Percentiles rank a stretch among this genome's conserved stretches.
These are phyloP conservation scores for Paraglomus occultum DNA, from an alignment of 192 early-diverging fungal genomes.

Conservation along the genomic window DNA sequence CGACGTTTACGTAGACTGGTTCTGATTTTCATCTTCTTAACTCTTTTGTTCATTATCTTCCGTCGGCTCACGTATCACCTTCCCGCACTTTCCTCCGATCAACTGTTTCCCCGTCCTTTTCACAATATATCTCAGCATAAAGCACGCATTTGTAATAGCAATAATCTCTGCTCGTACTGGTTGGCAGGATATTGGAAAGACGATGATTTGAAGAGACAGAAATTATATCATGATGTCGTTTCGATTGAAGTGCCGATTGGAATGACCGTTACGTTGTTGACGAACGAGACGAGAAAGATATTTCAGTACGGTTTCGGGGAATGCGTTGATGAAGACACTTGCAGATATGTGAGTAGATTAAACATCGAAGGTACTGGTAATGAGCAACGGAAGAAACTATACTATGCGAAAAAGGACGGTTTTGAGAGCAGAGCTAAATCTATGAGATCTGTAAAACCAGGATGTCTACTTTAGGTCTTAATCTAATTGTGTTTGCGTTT, in stretches of 20 bases:
- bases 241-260: conserved; percentile 36
- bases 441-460: background rate
- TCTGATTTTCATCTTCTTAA: too few relatives aligned
- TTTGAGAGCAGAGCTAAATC: background rate
- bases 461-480: background rate
- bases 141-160: background rate
- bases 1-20: too few relatives aligned
- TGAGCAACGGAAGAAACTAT: background rate
- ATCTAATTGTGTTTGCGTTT: background rate
- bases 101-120: too few relatives aligned
- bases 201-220: conserved; percentile 29
- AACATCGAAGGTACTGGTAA: conserved; percentile 29
- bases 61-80: too few relatives aligned
- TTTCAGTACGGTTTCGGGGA: conserved; percentile 29
- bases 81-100: too few relatives aligned
- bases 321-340: conserved; percentile 26
- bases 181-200: conserved; percentile 25
- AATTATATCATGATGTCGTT: conserved; percentile 30
- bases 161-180: background rate
- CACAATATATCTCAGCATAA: background rate
- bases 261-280: conserved; percentile 25
- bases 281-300: background rate
- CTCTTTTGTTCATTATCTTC: too few relatives aligned
- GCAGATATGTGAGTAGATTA: conserved; percentile 29
- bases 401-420: background rate